A percentile compares a stretch with the other conserved stretches of the same genome.
Evolutionary conservation across 257 asterid species (phyloP).

Genomic region (Oldenlandia corymbosa): DNA sequence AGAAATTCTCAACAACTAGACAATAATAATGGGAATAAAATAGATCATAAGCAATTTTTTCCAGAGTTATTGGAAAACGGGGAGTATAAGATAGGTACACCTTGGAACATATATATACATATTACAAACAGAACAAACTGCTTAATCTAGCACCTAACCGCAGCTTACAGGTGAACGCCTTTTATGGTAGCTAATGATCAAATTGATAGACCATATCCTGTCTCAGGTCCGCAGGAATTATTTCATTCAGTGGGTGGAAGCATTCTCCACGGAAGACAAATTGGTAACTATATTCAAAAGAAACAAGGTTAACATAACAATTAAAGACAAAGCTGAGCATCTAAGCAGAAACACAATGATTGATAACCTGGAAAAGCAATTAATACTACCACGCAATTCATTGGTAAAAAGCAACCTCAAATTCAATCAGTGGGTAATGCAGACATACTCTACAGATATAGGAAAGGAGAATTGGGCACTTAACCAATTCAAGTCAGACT

Average conservation of each 20-base stretch:
- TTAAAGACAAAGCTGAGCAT: background rate
- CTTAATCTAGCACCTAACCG: slow-evolving; percentile 4
- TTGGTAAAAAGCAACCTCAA: background rate
- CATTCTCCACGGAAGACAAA: background rate
- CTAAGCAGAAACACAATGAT: background rate
- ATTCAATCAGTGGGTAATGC: background rate
- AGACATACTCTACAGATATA: no score
- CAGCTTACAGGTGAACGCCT: background rate
- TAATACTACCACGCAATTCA: background rate
- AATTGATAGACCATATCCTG: slow-evolving; percentile 5
- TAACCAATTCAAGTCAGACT: background rate
- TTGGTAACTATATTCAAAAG: slow-evolving; percentile 8
- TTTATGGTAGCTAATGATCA: background rate
- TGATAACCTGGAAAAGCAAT: background rate
- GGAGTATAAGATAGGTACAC: no score
- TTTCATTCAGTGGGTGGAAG: background rate
- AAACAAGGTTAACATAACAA: slow-evolving; percentile 2
- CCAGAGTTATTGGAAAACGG: background rate
- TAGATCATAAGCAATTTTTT: background rate
- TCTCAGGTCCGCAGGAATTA: background rate
- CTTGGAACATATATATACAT: background rate
- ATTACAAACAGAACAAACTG: background rate
- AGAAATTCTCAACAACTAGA: background rate
- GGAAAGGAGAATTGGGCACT: background rate
- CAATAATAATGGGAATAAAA: background rate